Evolutionary conservation across 176 grass and related monocot species (phyloP).

Genomic region (Panicum miliaceum): DNA sequence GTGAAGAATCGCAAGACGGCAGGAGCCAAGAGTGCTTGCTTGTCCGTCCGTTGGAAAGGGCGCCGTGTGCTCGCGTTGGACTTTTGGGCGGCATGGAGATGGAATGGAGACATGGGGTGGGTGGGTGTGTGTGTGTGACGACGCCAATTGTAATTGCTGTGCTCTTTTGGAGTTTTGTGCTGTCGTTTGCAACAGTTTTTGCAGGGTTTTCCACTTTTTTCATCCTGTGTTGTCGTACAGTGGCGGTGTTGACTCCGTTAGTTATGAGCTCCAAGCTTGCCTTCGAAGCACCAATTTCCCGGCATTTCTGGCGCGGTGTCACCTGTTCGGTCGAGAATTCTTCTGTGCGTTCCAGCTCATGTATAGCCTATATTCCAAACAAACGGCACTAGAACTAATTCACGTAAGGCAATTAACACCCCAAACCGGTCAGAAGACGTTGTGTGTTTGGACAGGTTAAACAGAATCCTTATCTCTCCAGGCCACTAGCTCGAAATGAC

Average conservation of each 20-base stretch:
- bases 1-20: constrained; percentile 39
- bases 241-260: not conserved
- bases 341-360: not conserved
- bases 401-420: not conserved
- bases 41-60: not conserved
- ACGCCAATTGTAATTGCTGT: too few species aligned
- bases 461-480: not conserved
- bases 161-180: too few species aligned
- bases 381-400: not conserved
- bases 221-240: not conserved
- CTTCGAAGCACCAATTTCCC: not conserved
- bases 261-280: not conserved
- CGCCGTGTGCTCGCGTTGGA: constrained; percentile 9
- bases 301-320: not conserved
- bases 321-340: too few species aligned
- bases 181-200: too few species aligned
- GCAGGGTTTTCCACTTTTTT: too few species aligned
- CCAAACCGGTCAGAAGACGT: not conserved
- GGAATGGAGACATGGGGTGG: too few species aligned
- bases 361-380: not conserved
- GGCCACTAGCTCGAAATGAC: not conserved
- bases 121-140: too few species aligned
- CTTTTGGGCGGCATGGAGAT: not conserved
- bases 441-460: not conserved
- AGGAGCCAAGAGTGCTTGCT: not conserved